A percentile compares a stretch with the other conserved stretches of the same genome.
Conservation (phyloP, 1,139 yeast genomes). For the Protomyces inundatus region DNA sequence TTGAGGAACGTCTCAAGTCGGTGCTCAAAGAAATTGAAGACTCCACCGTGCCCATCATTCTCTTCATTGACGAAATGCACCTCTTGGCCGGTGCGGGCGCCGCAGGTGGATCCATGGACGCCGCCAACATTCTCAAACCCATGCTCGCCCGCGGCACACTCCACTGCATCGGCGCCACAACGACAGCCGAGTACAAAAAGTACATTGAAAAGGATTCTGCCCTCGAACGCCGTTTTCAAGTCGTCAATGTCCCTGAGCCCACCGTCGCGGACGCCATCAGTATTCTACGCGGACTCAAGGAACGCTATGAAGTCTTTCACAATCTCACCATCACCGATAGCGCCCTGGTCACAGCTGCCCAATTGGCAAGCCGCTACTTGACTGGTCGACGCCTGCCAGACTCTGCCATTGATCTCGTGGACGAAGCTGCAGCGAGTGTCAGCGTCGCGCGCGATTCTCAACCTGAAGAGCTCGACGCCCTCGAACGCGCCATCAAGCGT, state of each 20-base stretch:
- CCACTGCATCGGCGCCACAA: constrained; percentile 98
- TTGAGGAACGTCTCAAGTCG: constrained; percentile 95
- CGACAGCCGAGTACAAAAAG: constrained; percentile 88
- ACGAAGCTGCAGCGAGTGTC: constrained; percentile 94
- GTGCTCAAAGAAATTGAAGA: constrained; percentile 90
- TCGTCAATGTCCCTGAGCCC: constrained; percentile 92
- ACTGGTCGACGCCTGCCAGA: constrained; percentile 96
- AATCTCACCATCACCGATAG: constrained; percentile 95
- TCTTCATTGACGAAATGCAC: constrained; percentile 94
- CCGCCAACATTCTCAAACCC: constrained; percentile 93
- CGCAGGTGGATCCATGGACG: constrained; percentile 58
- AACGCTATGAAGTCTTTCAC: constrained; percentile 93
- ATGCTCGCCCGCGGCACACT: constrained; percentile 93
- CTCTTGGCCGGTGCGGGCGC: constrained; percentile 99
- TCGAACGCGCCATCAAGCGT: constrained; percentile 86
- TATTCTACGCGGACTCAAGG: constrained; percentile 91
- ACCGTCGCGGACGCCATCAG: constrained; percentile 91
- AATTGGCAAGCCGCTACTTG: constrained; percentile 85
- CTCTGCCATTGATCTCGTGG: constrained; percentile 94
- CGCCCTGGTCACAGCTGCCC: constrained; percentile 92
- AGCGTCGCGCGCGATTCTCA: constrained; percentile 97
- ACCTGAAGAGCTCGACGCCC: constrained; percentile 90
- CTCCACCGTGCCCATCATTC: constrained; percentile 74
- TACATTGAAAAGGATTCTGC: constrained; percentile 96
- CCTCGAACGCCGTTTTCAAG: constrained; percentile 96